Conservation (phyloP, 2,329 filamentous ascomycete species). For the Penicillium sp. region DNA sequence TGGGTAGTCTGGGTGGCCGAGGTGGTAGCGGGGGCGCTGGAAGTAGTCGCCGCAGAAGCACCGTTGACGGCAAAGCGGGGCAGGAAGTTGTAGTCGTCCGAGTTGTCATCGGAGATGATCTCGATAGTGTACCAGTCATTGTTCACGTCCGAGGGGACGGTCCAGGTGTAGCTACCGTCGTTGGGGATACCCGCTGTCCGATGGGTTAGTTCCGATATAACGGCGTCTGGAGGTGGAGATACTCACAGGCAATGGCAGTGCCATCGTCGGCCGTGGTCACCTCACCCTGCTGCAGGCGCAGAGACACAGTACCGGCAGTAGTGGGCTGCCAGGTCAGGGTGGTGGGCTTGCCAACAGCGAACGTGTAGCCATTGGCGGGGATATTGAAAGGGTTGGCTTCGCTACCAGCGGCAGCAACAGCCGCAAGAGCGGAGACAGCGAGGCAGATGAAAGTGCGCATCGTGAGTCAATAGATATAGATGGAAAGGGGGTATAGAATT, state of each 20-base stretch:
- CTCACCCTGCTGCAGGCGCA: slow-evolving; percentile 47
- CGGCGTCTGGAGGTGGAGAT: neutral
- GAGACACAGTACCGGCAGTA: slow-evolving; percentile 48
- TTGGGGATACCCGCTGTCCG: slow-evolving; percentile 45
- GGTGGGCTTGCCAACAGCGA: slow-evolving; percentile 45
- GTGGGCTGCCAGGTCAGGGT: slow-evolving; percentile 49
- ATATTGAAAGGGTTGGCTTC: slow-evolving; percentile 48
- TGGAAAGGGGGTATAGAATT: slow-evolving; percentile 1
- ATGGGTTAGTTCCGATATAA: neutral
- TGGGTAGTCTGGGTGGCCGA: slow-evolving; percentile 20
- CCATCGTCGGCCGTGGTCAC: slow-evolving; percentile 41
- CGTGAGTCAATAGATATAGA: slow-evolving; percentile 20
- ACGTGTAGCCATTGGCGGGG: slow-evolving; percentile 40
- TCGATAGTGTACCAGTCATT: slow-evolving; percentile 49
- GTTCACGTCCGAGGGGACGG: slow-evolving; percentile 38
- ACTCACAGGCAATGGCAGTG: slow-evolving; percentile 43
- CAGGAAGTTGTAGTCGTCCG: slow-evolving; percentile 48
- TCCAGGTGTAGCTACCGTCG: slow-evolving; percentile 48
- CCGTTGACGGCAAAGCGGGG: slow-evolving; percentile 49
- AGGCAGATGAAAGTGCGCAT: slow-evolving; percentile 46
- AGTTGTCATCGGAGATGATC: slow-evolving; percentile 48
- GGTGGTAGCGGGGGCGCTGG: slow-evolving; percentile 29
- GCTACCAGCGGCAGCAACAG: slow-evolving; percentile 39
- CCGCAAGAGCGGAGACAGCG: slow-evolving; percentile 43
- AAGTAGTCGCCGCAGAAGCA: slow-evolving; percentile 34